A percentile compares a stretch with the other conserved stretches of the same genome.
phyloP scores from a whole-genome alignment of 441 rosid species.

The Pelargonium australe region DNA sequence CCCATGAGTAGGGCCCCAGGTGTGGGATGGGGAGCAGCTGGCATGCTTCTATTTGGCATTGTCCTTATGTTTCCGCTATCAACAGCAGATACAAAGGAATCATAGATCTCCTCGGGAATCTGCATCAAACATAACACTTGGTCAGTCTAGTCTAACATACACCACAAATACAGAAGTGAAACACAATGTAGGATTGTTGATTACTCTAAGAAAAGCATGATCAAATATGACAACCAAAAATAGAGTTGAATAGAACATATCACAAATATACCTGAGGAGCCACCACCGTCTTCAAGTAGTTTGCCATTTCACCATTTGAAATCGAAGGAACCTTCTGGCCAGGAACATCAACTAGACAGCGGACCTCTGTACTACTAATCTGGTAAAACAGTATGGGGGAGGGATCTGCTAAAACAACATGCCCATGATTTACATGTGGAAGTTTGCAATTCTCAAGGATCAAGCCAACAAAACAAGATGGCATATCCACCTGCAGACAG shows the following conservation, averaged over 20 bases:
- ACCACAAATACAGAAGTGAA: background rate
- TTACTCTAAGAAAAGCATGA: background rate
- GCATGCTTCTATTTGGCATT: conserved; percentile 97
- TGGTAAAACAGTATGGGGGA: conserved; percentile 77
- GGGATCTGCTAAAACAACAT: conserved; percentile 69
- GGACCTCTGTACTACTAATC: conserved; percentile 72
- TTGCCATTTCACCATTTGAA: conserved; percentile 73
- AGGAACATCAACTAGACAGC: conserved; percentile 78
- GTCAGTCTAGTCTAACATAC: conserved; percentile 15
- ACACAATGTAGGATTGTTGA: background rate
- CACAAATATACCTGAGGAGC: conserved; percentile 63
- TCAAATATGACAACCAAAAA: background rate
- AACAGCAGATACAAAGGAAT: conserved; percentile 70
- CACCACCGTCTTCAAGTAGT: conserved; percentile 66
- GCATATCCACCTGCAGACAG: conserved; percentile 60
- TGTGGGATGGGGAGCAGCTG: conserved; percentile 77
- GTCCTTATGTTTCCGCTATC: conserved; percentile 70
- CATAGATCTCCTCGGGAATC: conserved; percentile 64
- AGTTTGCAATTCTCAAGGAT: conserved; percentile 69
- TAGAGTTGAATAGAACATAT: background rate
- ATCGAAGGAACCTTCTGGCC: conserved; percentile 83
- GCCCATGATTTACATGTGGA: conserved; percentile 67
- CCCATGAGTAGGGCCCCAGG: conserved; percentile 91
- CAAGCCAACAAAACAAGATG: conserved; percentile 81
- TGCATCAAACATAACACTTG: conserved; percentile 24